A percentile compares a stretch with the other conserved stretches of the same genome.
Conservation (phyloP, 305 asterid genomes). For the Fraxinus baroniana region DNA sequence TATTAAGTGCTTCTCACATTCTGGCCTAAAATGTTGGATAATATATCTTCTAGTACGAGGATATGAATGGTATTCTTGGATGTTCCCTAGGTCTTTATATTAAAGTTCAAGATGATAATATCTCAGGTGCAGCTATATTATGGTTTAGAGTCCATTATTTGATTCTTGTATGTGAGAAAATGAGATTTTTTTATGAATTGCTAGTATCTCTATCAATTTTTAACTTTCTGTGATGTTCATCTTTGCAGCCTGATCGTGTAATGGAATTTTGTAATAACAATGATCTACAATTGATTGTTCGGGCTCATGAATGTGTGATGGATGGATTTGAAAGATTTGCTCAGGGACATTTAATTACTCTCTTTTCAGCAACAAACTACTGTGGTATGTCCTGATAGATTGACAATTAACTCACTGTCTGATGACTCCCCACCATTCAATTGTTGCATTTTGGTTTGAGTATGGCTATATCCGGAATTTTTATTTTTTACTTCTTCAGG, state of each 20-base stretch:
- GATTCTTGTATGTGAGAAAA: neutral
- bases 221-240: slow-evolving; percentile 5
- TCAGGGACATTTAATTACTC: slow-evolving; percentile 95
- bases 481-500: slow-evolving; percentile 42
- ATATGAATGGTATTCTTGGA: neutral
- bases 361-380: slow-evolving; percentile 96
- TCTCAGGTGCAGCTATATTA: neutral
- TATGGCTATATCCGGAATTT: neutral
- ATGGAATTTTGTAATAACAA: slow-evolving; percentile 98
- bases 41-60: neutral
- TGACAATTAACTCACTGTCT: neutral
- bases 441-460: slow-evolving; percentile 1
- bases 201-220: neutral
- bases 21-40: neutral
- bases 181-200: neutral
- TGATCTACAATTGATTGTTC: slow-evolving; percentile 92
- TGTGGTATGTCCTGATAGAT: slow-evolving; percentile 61
- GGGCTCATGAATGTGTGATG: slow-evolving; percentile 99
- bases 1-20: neutral
- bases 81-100: neutral
- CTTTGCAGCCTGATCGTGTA: slow-evolving; percentile 29
- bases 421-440: neutral
- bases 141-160: neutral
- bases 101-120: neutral
- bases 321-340: slow-evolving; percentile 99